Base-by-base conservation (phyloP, 2,329 filamentous ascomycete genomes). In the Chalaropsis thielavioides region DNA sequence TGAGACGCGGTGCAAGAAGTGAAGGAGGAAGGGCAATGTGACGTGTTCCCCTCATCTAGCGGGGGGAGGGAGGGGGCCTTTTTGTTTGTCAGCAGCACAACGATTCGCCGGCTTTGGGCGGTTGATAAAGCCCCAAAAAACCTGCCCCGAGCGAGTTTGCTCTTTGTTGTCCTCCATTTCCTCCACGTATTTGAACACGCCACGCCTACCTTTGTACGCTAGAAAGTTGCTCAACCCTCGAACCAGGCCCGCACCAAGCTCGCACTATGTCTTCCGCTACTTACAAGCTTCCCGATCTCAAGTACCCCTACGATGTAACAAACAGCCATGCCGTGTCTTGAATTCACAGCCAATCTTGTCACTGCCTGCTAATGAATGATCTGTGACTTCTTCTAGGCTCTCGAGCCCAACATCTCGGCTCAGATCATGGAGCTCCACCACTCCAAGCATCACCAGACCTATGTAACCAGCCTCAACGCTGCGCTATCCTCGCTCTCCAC, bases 351-450 rank as follows among this genome's bases (percentile, higher is more conserved):
- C 31, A 38, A 8, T 56, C 11, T 31, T 31, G 27, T 13, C 19
- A 8, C 27, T 31, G 15, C 27, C 6, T 58, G 27, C 54, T 58
- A 58, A 58, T 13, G 17, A 35, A 5, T 8, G 5, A 7, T 35
- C 27, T 10, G 54, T 38, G 27, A 44, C 62, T 40, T 41, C 60
- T 60, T 69, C 7, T 68, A 88, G 83, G 86, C 86, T 41, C 78
- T 89, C 61, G 86, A 89, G 74, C 86, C 86, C 10, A 81, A 84
- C 76, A 90, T 92, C 77, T 89, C 86, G 41, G 79, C 78, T 70
- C 82, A 90, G 73, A 92, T 90, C 74, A 92, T 92, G 88, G 83
- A 88, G 74, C 81, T 92, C 62, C 88, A 92, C 74, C 87, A 92
- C 76, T 77, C 78, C 74, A 90, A 89, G 76, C 88, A 92, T 74